These are phyloP conservation scores for Cymbopogon citratus DNA, from an alignment of 176 grass and related monocot species.

Conservation along the genomic window DNA sequence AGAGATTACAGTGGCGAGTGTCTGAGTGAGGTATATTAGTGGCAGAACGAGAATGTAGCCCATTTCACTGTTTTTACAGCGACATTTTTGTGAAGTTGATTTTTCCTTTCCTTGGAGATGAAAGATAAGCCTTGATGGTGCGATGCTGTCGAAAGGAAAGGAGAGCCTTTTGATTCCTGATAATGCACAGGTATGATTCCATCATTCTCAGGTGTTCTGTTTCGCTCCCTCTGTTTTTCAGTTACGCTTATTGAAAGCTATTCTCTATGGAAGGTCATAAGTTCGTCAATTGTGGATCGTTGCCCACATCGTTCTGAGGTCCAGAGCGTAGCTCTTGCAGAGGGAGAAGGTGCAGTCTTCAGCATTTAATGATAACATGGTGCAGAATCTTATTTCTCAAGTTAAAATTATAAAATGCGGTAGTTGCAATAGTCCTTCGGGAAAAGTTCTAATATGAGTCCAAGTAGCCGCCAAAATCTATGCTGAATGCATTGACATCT, in stretches of 20 bases:
- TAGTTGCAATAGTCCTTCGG: background rate
- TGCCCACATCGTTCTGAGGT: constrained; percentile 83
- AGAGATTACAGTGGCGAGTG: background rate
- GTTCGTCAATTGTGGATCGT: constrained; percentile 72
- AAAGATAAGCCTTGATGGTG: constrained; percentile 78
- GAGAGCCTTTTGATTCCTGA: constrained; percentile 92
- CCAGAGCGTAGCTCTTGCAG: constrained; percentile 76
- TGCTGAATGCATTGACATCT: background rate
- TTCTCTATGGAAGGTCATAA: constrained; percentile 55
- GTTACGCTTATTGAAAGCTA: background rate
- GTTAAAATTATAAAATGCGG: background rate
- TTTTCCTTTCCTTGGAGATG: constrained; percentile 4
- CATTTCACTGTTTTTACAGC: background rate
- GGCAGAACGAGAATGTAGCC: background rate
- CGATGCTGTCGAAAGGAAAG: constrained; percentile 58
- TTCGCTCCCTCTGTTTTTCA: background rate
- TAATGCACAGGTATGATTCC: constrained; percentile 44
- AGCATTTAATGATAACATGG: background rate
- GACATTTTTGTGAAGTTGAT: constrained; percentile 22
- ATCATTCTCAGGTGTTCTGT: background rate
- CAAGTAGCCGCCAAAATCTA: background rate
- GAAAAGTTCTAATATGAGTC: background rate
- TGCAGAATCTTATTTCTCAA: background rate
- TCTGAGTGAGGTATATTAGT: background rate
- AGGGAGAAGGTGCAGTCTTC: constrained; percentile 49